These are phyloP conservation scores for Bifiguratus adelaidae DNA, from an alignment of 192 early-diverging fungal genomes.

Conservation along the genomic window DNA sequence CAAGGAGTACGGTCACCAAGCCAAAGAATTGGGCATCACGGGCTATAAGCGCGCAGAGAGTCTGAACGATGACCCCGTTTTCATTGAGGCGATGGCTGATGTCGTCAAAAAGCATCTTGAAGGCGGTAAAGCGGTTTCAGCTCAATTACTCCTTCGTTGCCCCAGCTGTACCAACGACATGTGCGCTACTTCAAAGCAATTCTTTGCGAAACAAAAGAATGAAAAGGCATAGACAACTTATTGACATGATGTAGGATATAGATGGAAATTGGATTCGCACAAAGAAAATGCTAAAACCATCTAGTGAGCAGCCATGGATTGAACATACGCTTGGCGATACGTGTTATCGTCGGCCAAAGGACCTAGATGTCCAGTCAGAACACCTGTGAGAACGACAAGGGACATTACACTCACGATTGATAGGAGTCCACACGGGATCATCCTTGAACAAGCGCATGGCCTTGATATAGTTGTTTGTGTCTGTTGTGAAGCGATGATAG, in stretches of 20 bases:
- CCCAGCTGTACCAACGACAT: constrained; percentile 61
- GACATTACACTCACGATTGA: constrained; percentile 42
- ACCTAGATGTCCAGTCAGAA: constrained; percentile 3
- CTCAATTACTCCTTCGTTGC: constrained; percentile 56
- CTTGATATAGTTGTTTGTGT: constrained; percentile 76
- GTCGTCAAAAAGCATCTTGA: constrained; percentile 75
- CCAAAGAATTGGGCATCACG: constrained; percentile 72
- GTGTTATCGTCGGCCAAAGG: constrained; percentile 48
- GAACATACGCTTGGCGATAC: constrained; percentile 39
- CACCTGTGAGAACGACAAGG: background rate
- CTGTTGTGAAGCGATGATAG: constrained; percentile 94
- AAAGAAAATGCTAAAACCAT: too few relatives aligned
- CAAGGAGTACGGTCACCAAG: constrained; percentile 82
- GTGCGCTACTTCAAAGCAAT: constrained; percentile 52
- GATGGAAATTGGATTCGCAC: too few relatives aligned
- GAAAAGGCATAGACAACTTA: too few relatives aligned
- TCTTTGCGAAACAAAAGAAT: constrained; percentile 36
- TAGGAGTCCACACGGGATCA: constrained; percentile 74
- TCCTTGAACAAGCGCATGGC: constrained; percentile 81
- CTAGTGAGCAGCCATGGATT: too few relatives aligned
- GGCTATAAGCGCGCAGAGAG: constrained; percentile 85
- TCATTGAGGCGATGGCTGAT: constrained; percentile 83
- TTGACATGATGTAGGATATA: too few relatives aligned
- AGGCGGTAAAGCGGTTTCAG: constrained; percentile 19
- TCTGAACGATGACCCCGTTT: constrained; percentile 84